Evolutionary conservation across 176 grass and related monocot genomes (phyloP).

Genomic region (Eleusine indica): DNA sequence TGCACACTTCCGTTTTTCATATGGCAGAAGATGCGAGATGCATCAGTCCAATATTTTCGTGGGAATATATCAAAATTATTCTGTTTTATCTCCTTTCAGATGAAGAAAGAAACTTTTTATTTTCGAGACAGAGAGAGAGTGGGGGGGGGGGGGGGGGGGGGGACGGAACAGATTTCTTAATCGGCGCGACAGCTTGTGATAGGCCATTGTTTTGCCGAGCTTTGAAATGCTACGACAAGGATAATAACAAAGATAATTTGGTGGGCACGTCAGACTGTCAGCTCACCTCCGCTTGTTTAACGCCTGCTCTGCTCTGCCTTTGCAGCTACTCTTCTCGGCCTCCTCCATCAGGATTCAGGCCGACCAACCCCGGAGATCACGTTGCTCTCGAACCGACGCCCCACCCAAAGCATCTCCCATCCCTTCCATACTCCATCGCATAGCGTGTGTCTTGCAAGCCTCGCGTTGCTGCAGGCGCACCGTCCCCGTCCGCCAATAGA

Average conservation of each 20-base stretch:
- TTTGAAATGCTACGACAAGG: no score
- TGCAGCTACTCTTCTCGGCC: background rate
- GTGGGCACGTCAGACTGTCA: no score
- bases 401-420: background rate
- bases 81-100: no score
- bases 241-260: no score
- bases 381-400: background rate
- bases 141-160: no score
- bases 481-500: constrained; percentile 19
- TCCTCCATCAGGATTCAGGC: background rate
- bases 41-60: no score
- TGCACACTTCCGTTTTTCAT: no score
- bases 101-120: no score
- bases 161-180: background rate
- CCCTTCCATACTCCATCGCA: background rate
- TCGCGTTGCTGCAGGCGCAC: constrained; percentile 25
- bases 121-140: no score
- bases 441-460: constrained; percentile 29
- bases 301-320: background rate
- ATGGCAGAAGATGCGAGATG: no score
- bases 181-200: background rate
- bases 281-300: background rate
- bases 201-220: no score
- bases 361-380: background rate
- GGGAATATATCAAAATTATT: no score